A percentile compares a stretch with the other conserved stretches of the same genome.
Evolutionary conservation across 129 eudicot genomes (phyloP).

Genomic region (Ambrosia trifida): DNA sequence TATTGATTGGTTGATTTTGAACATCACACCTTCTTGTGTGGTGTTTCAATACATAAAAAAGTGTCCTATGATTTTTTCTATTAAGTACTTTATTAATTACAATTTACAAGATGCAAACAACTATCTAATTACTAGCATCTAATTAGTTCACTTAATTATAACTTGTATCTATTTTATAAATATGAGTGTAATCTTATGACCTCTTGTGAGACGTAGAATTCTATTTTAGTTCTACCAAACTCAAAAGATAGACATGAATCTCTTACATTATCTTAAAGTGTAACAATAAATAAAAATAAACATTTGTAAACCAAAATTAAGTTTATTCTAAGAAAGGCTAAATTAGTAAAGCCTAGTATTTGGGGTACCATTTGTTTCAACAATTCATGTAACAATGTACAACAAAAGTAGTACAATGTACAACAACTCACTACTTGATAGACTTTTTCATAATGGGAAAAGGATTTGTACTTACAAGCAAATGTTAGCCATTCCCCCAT

Average conservation of each 20-base stretch:
- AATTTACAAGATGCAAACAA: too few relatives aligned
- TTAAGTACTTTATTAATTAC: too few relatives aligned
- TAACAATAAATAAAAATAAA: background rate
- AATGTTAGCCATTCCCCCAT: conserved; percentile 27
- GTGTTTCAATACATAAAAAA: too few relatives aligned
- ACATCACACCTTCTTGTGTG: too few relatives aligned
- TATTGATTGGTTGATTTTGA: too few relatives aligned
- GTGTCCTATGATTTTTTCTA: too few relatives aligned
- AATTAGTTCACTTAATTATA: too few relatives aligned
- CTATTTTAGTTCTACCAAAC: background rate
- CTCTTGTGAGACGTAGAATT: background rate
- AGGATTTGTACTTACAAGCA: conserved; percentile 25
- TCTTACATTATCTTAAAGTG: background rate
- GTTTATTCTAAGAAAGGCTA: conserved; percentile 7
- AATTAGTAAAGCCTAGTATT: background rate
- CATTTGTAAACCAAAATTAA: background rate
- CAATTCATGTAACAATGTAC: conserved; percentile 19
- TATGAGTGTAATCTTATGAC: background rate
- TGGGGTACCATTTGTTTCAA: conserved; percentile 18
- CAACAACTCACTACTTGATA: conserved; percentile 13
- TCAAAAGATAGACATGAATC: background rate
- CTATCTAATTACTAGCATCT: too few relatives aligned
- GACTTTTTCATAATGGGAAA: conserved; percentile 23
- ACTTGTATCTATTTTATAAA: background rate
- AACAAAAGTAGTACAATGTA: conserved; percentile 18